Conservation (phyloP, 768 basidiomycete genomes). For the Auriscalpium microsporum region DNA sequence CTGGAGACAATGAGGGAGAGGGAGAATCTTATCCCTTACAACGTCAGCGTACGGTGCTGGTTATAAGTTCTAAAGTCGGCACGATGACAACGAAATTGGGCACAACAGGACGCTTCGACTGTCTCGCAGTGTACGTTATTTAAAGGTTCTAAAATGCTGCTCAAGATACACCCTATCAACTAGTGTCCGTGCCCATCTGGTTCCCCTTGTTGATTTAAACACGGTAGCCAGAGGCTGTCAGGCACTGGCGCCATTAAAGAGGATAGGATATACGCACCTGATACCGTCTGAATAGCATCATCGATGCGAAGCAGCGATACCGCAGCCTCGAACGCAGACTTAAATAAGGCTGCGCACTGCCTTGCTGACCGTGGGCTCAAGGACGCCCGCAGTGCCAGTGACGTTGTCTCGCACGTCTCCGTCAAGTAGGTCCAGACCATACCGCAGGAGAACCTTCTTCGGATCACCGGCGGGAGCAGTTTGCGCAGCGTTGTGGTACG, state of each 20-base stretch:
- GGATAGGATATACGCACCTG: constrained; percentile 48
- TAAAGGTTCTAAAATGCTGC: neutral
- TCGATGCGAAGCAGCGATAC: constrained; percentile 93
- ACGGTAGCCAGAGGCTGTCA: neutral
- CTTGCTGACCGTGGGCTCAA: constrained; percentile 97
- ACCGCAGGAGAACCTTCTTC: constrained; percentile 82
- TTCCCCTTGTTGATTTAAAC: neutral
- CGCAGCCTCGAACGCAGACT: constrained; percentile 94
- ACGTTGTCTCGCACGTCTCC: constrained; percentile 96
- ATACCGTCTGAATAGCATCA: constrained; percentile 87
- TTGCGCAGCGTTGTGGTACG: constrained; percentile 96
- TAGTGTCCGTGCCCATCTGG: neutral
- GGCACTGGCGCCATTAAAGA: neutral
- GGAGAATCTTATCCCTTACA: too few species aligned
- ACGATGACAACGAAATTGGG: too few species aligned
- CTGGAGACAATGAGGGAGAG: too few species aligned
- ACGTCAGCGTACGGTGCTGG: too few species aligned
- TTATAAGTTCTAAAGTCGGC: too few species aligned
- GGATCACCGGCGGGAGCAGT: constrained; percentile 86
- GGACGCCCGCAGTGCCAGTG: constrained; percentile 77
- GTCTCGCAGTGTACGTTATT: neutral
- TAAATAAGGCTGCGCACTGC: constrained; percentile 94
- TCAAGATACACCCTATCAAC: neutral
- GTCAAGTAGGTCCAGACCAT: constrained; percentile 90
- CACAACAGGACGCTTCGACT: too few species aligned